Conservation (phyloP, 768 basidiomycete genomes). For the Lactarius evosmus region DNA sequence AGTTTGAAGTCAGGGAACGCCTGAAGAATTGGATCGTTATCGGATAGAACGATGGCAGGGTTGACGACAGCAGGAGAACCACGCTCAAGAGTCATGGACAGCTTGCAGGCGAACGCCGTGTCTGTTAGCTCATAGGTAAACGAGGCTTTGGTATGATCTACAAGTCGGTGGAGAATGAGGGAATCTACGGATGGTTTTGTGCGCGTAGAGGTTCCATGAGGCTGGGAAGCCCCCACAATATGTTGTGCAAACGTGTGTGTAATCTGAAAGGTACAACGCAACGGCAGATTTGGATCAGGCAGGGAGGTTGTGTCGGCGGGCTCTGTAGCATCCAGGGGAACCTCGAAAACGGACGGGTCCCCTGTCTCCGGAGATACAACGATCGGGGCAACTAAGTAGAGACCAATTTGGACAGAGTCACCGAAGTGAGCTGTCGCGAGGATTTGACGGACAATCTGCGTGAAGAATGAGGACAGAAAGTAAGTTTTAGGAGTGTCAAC, state of each 20-base stretch:
- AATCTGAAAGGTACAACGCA: constrained; percentile 58
- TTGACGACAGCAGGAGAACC: constrained; percentile 48
- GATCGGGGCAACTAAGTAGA: constrained; percentile 48
- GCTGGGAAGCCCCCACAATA: background rate
- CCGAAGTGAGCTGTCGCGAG: constrained; percentile 62
- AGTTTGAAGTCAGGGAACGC: constrained; percentile 49
- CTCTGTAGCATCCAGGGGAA: constrained; percentile 25
- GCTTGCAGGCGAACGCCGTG: constrained; percentile 52
- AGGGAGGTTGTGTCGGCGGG: constrained; percentile 18
- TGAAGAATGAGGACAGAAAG: constrained; percentile 27
- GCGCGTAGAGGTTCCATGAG: constrained; percentile 31
- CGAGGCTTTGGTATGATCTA: constrained; percentile 56
- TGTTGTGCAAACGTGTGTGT: constrained; percentile 44
- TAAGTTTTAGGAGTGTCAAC: constrained; percentile 34
- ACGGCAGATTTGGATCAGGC: constrained; percentile 37
- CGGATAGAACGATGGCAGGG: constrained; percentile 39
- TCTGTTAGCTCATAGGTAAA: constrained; percentile 41
- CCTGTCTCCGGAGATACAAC: constrained; percentile 9
- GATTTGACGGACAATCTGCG: constrained; percentile 81
- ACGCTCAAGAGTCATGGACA: constrained; percentile 61
- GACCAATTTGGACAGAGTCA: constrained; percentile 84
- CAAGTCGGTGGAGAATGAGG: constrained; percentile 56
- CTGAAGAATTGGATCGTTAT: constrained; percentile 48
- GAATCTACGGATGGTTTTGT: constrained; percentile 45
- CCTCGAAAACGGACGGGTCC: constrained; percentile 9